Evolutionary conservation across 2,329 filamentous ascomycete species (phyloP), one percentile per base, ranked within the genome.

Genomic region (Mollisia scopiformis): DNA sequence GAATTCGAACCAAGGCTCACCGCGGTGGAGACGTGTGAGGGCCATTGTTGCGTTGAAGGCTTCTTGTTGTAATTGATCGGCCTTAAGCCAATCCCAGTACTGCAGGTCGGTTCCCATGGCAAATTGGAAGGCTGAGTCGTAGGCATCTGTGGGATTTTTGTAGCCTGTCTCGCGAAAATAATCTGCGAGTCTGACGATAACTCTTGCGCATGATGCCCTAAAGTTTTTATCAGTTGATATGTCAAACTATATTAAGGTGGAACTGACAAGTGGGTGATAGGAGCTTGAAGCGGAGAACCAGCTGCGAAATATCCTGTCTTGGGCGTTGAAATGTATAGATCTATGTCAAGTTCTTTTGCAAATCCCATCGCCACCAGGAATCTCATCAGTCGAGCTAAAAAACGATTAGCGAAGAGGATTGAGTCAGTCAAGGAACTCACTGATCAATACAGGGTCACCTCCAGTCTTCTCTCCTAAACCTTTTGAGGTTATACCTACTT

Each of bases 71-170:
- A 52, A 39, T 1, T 55, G 59, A 14, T 35, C 47, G 31, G 33
- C 23, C 23, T 58, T 49, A 2, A 62, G 21, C 55, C 59, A 58
- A 2, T 62, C 59, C 21, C 37, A 62, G 25, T 62, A 58, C 4
- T 35, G 19, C 16, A 33, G 19, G 35, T 61, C 54, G 5, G 27
- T 51, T 6, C 50, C 23, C 31, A 54, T 46, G 19, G 55, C 59
- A 37, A 41, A 61, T 30, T 58, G 55, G n/a, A 61, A 61, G 19
- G 55, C 49, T 1, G 35, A 35, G 23, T 35, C n/a, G 13, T 49
- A 53, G 46, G 37, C 39, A 16, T 61, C 50, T 13, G 31, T 51
- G 27, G 59, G 55, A 43, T 55, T 58, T 27, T 58, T 53, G 21
- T 54, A 58, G 2, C 50, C 47, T 16, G 23, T 50, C 25, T 58